Evolutionary conservation across 2,329 filamentous ascomycete genomes (phyloP), one percentile per base, ranked within the genome.

Genomic region (Neopestalotiopsis sp.): DNA sequence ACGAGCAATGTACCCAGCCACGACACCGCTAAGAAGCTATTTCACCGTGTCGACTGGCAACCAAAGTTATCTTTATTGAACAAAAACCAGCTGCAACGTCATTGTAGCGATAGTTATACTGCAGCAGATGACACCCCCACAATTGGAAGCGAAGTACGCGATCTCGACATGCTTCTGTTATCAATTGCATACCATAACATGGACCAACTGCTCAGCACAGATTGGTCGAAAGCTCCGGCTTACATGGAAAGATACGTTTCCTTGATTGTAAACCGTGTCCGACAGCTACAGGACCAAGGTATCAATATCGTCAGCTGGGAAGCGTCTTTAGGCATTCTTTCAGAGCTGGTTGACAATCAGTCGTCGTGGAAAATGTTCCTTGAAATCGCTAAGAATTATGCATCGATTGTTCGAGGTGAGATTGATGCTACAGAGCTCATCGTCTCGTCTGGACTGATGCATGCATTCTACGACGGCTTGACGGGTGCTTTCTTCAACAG

Each of bases 361-460:
- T 62, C 66, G 10, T 52, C 66, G 10, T 67, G 64, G 63, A 67
- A n/a, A 56, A 14, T 70, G 5, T 68, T 70, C 42, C 30, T 45
- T 20, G 61, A 68, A 42, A 32, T 66, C 24, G 58, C 57, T 14
- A 17, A 66, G 14, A 59, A 62, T 28, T n/a, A 68, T 4, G 6
- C 14, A 32, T 63, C 61, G 3, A 40, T 68, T 40, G 70, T 82
- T 4, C 59, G 71, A 2, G 78, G 77, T 2, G 74, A 77, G 42
- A 70, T 76, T 6, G 77, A 82, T 64, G 79, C 81, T 0, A 71
- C 82, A 0, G 71, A 79, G 34, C 71, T 83, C 13, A 75, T 82
- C n/a, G 81, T 82, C 68, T 76, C 76, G 45, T 73, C 75, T 1
- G 75, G 77, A 24, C 70, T 79, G 1, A 78, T 82, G 1, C 78